Evolutionary conservation across 2,329 filamentous ascomycete genomes (phyloP).

Genomic region (Aspergillus intermedius): DNA sequence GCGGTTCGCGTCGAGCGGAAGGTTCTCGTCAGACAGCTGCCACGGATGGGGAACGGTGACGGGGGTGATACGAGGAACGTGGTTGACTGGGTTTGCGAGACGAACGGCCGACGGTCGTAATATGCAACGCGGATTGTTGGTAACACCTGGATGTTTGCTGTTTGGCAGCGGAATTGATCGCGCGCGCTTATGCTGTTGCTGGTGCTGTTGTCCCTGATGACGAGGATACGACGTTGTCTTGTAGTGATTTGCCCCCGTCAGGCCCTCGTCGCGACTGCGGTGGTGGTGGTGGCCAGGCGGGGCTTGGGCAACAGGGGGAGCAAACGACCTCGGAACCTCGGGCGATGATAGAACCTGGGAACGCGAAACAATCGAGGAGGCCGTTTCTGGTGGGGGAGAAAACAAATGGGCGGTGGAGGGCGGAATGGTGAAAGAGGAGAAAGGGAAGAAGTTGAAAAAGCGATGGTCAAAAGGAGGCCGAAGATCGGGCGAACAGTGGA

Average conservation of each 20-base stretch:
- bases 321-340: constrained; percentile 27
- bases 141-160: neutral
- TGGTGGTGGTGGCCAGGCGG: constrained; percentile 12
- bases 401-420: constrained; percentile 1
- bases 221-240: neutral
- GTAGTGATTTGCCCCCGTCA: neutral
- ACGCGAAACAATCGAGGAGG: constrained; percentile 15
- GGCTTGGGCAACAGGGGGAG: constrained; percentile 4
- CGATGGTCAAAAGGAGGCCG: constrained; percentile 5
- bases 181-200: neutral
- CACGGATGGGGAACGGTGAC: constrained; percentile 35
- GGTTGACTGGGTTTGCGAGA: constrained; percentile 57
- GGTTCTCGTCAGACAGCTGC: constrained; percentile 27
- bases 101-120: constrained; percentile 41
- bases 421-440: constrained; percentile 4
- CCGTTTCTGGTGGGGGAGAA: constrained; percentile 19
- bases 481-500: constrained; percentile 4
- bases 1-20: constrained; percentile 29
- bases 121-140: constrained; percentile 7
- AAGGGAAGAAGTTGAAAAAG: constrained; percentile 6
- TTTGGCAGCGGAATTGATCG: neutral
- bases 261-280: constrained; percentile 3
- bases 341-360: constrained; percentile 30
- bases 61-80: constrained; percentile 50
- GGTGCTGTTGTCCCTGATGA: neutral